Percentiles rank a stretch among this genome's conserved stretches.
Conservation (phyloP, 345 rosid species). For the Corchorus olitorius region DNA sequence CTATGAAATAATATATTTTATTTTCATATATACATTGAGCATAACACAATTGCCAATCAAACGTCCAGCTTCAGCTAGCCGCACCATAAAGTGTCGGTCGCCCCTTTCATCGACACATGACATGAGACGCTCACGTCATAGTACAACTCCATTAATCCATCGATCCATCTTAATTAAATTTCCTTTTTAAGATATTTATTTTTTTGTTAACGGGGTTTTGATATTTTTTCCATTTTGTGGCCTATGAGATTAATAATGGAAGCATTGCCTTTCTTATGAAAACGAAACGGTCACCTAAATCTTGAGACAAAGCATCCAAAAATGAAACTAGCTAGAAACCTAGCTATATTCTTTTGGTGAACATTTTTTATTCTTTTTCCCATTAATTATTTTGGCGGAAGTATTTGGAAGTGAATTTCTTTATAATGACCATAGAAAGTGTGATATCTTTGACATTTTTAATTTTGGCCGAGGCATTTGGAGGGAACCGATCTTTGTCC, state of each 20-base stretch:
- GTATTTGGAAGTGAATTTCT: slow-evolving; percentile 21
- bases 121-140: too few species aligned
- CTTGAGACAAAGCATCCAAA: not conserved
- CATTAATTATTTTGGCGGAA: slow-evolving; percentile 10
- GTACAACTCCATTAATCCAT: too few species aligned
- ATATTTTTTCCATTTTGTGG: not conserved
- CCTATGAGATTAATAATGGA: not conserved
- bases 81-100: too few species aligned
- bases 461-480: not conserved
- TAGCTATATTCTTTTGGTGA: not conserved
- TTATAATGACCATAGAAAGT: not conserved
- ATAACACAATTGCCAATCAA: too few species aligned
- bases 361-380: too few species aligned
- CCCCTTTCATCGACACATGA: too few species aligned
- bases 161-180: too few species aligned
- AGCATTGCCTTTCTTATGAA: not conserved
- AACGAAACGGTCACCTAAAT: not conserved
- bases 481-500: not conserved
- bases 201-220: not conserved
- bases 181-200: not conserved
- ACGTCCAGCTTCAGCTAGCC: too few species aligned
- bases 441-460: not conserved
- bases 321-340: not conserved
- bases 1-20: too few species aligned
- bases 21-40: too few species aligned